Base-by-base conservation (phyloP, 257 asterid species). In the Nicotiana noctiflora region DNA sequence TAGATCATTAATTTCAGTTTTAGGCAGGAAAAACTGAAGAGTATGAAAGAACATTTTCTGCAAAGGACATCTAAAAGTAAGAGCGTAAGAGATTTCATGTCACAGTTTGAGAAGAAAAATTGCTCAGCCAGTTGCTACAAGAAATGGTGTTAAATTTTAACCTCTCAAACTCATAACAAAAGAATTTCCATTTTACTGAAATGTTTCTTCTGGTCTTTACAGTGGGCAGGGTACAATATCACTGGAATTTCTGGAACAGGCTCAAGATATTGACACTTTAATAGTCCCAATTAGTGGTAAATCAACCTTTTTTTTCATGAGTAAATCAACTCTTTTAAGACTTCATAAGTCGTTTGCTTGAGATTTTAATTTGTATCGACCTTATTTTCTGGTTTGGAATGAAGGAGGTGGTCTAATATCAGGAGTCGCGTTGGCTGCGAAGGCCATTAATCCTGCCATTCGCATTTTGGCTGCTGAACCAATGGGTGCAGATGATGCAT, bases 171-270 rank as follows among this genome's bases (percentile, higher is more conserved):
- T 34, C 40, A 34, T 34, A 34, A 5, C 40, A 34, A 34, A 34
- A 34, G 40, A 34, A 34, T 34, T 34, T 34, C 40, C 40, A 34
- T 34, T 34, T 34, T 34, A 2, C 40, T 34, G 40, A 34, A 5
- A 34, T 34, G 40, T 34, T 34, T 34, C 8, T 34, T 34, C 40
- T 34, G 40, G 40, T 34, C 40, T 34, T 79, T 83, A 72, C 91
- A 93, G 98, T 87, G 99, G 99, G 52, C 97, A 93, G 84, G 99
- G 99, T 79, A 95, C 98, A 40, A 84, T 92, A 77, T 87, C 97
- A 13, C 85, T 95, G 83, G 99, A 95, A 90, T 91, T 95, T 52
- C 86, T 93, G 90, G 98, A 93, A 86, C 95, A 92, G 85, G 91
- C 87, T 27, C 94, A 95, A 34, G 84, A 91, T 56, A 82, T 93